Conservation (phyloP, 2,329 filamentous ascomycete species). For the Colletotrichum higginsianum region DNA sequence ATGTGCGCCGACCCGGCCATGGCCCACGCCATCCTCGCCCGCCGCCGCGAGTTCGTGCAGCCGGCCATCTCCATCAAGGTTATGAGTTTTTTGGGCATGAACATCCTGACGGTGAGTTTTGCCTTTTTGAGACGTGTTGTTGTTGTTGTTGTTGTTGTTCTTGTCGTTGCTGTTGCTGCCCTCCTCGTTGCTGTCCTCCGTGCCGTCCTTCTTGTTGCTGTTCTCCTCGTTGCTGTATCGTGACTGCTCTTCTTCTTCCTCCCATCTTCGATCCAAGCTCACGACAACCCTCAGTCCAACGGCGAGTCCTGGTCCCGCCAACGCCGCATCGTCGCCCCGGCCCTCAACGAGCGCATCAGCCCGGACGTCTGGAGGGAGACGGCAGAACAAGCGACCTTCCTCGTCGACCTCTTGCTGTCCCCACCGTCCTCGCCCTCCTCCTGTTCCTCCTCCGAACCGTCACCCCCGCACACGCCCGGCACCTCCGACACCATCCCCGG, state of each 20-base stretch:
- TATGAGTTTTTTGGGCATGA: conserved; percentile 52
- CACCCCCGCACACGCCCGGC: conserved; percentile 42
- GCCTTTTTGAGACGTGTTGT: neutral
- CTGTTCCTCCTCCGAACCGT: neutral
- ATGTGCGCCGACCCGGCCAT: conserved; percentile 51
- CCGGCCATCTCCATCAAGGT: conserved; percentile 47
- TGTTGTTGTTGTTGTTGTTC: too few species aligned
- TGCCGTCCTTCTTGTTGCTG: too few species aligned
- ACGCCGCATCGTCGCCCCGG: conserved; percentile 53
- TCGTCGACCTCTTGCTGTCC: conserved; percentile 49
- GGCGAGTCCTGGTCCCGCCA: conserved; percentile 52
- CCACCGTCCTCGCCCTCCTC: neutral
- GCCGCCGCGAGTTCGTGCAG: conserved; percentile 54
- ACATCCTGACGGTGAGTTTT: conserved; percentile 51
- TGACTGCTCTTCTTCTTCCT: too few species aligned
- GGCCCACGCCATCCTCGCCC: conserved; percentile 49
- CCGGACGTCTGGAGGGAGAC: conserved; percentile 53
- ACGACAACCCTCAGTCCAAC: conserved; percentile 35
- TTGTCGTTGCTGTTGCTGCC: too few species aligned
- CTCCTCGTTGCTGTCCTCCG: too few species aligned
- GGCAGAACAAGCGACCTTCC: conserved; percentile 48
- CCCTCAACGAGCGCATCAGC: conserved; percentile 55
- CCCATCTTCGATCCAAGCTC: neutral
- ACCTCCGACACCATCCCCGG: conserved; percentile 48
- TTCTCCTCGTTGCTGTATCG: too few species aligned